Evolutionary conservation across 345 rosid genomes (phyloP).

Genomic region (Eutrema yunnanense): DNA sequence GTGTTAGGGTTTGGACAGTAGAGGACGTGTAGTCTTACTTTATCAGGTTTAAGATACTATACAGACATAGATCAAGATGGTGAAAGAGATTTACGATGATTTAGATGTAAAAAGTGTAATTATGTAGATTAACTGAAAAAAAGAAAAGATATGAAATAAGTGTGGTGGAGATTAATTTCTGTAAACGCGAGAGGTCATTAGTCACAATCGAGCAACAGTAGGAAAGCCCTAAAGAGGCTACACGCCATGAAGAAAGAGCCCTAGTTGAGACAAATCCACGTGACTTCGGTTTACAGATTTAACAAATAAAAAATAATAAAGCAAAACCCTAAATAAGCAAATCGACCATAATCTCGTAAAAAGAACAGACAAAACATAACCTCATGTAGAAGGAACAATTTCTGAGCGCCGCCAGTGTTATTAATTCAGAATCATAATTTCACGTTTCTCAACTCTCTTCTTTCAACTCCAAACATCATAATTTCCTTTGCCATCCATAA

Average conservation of each 20-base stretch:
- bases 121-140: background rate
- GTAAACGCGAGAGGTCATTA: conserved; percentile 12
- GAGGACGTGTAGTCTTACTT: background rate
- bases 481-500: conserved; percentile 3
- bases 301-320: background rate
- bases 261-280: conserved; percentile 36
- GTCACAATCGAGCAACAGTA: conserved; percentile 27
- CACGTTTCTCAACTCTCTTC: conserved; percentile 19
- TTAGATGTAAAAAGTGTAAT: background rate
- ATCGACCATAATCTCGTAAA: conserved; percentile 34
- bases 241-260: conserved; percentile 26
- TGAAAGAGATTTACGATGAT: background rate
- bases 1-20: background rate
- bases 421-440: conserved; percentile 25
- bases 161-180: conserved; percentile 7
- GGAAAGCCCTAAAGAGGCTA: conserved; percentile 20
- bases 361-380: conserved; percentile 34
- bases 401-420: conserved; percentile 32
- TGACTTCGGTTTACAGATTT: conserved; percentile 13
- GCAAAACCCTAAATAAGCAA: conserved; percentile 27
- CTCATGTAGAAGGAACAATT: conserved; percentile 36
- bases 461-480: conserved; percentile 16
- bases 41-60: background rate
- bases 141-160: background rate
- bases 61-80: background rate